These are phyloP conservation scores for Globisporangium acanthophoron DNA, from an alignment of 352 stramenopile genomes.

Conservation along the genomic window DNA sequence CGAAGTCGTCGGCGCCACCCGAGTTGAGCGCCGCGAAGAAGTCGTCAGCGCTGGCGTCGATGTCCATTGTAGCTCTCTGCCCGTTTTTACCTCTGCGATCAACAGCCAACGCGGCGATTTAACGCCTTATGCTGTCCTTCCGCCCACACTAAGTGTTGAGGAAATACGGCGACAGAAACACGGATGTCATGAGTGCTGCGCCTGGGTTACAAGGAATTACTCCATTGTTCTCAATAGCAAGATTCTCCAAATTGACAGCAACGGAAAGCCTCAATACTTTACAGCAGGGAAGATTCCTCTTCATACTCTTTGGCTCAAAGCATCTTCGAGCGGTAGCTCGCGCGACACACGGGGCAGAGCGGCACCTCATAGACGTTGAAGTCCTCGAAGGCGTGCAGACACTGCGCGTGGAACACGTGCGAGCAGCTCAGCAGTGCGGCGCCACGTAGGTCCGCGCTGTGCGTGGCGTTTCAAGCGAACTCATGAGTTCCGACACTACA, in stretches of 20 bases:
- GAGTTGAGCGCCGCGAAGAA: constrained; percentile 80
- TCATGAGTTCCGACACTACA: background rate
- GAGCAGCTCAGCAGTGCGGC: constrained; percentile 71
- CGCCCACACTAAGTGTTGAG: too few relatives aligned
- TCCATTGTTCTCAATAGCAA: too few relatives aligned
- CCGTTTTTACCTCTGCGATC: background rate
- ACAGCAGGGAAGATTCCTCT: background rate
- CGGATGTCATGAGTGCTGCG: too few relatives aligned
- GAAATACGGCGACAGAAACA: too few relatives aligned
- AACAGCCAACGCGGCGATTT: too few relatives aligned
- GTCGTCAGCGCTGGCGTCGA: constrained; percentile 73
- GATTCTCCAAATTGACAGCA: too few relatives aligned
- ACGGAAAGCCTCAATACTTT: too few relatives aligned
- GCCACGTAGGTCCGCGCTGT: constrained; percentile 25
- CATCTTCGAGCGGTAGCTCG: constrained; percentile 22
- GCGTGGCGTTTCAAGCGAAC: too few relatives aligned
- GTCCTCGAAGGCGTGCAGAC: constrained; percentile 71
- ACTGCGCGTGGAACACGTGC: constrained; percentile 70
- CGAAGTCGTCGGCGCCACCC: constrained; percentile 48
- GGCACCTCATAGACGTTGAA: constrained; percentile 85
- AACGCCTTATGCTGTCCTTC: too few relatives aligned
- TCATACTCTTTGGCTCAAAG: background rate
- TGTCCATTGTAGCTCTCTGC: constrained; percentile 35
- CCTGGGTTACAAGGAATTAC: too few relatives aligned
- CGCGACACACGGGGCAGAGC: constrained; percentile 71